A percentile compares a stretch with the other conserved stretches of the same genome.
These are phyloP conservation scores for Magnolia sinica DNA, from an alignment of 164 flowering plant species.

Conservation along the genomic window DNA sequence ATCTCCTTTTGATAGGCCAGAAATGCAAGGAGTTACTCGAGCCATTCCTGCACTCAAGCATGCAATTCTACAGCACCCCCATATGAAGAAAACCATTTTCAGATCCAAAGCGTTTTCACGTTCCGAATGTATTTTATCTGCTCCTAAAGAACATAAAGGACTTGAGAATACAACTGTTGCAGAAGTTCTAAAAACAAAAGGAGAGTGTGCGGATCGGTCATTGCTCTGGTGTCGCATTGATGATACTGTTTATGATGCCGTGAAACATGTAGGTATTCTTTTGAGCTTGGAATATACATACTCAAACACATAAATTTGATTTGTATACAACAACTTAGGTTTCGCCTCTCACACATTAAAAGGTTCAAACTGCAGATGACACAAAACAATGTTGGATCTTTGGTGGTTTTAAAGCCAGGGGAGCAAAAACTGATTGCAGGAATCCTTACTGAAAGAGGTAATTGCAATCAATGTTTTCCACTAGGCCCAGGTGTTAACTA, in stretches of 20 bases:
- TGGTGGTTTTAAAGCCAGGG: constrained; percentile 81
- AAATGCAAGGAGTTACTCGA: constrained; percentile 42
- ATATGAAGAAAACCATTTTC: constrained; percentile 4
- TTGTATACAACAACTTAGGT: background rate
- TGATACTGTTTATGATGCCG: constrained; percentile 75
- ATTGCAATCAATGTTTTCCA: background rate
- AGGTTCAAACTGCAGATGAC: constrained; percentile 58
- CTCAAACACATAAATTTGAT: background rate
- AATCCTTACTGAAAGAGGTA: constrained; percentile 88
- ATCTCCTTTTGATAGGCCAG: constrained; percentile 8
- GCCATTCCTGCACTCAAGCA: constrained; percentile 28
- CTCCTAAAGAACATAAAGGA: constrained; percentile 40
- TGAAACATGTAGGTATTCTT: constrained; percentile 42
- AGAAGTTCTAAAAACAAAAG: constrained; percentile 65
- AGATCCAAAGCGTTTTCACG: constrained; percentile 17
- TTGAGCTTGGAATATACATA: background rate
- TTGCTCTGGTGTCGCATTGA: constrained; percentile 61
- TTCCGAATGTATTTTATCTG: constrained; percentile 32
- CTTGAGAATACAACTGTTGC: constrained; percentile 68
- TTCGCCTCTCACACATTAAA: background rate
- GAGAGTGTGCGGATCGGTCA: constrained; percentile 39
- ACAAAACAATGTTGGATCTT: constrained; percentile 63
- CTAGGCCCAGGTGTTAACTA: background rate
- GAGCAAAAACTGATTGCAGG: constrained; percentile 62
- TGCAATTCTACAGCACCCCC: constrained; percentile 18